phyloP scores from a whole-genome alignment of 257 asterid species.

The Penstemon eatonii region DNA sequence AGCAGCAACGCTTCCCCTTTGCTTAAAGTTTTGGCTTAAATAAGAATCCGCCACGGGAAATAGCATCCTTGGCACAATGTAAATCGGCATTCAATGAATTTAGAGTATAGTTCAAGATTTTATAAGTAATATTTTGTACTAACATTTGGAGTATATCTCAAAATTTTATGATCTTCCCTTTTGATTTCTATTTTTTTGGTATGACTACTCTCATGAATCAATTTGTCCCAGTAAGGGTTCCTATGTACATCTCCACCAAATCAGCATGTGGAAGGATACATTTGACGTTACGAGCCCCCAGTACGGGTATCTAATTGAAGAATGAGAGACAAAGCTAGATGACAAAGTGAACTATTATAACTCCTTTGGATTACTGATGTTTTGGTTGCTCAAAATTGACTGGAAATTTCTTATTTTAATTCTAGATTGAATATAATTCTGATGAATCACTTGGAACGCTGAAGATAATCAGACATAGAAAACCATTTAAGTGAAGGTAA shows the following conservation, averaged over 20 bases:
- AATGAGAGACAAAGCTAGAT: constrained; percentile 46
- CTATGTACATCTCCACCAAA: constrained; percentile 66
- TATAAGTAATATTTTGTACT: no score
- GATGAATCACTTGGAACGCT: no score
- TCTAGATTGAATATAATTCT: no score
- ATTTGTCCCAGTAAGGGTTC: constrained; percentile 64
- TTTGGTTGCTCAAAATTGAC: constrained; percentile 1
- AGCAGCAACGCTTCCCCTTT: constrained; percentile 45
- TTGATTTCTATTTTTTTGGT: constrained; percentile 32
- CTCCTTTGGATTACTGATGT: background rate
- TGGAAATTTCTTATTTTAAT: no score
- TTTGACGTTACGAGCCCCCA: constrained; percentile 54
- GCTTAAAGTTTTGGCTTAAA: constrained; percentile 66
- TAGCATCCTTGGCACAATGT: constrained; percentile 33
- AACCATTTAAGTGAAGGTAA: no score
- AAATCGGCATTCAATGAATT: no score
- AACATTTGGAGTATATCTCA: no score
- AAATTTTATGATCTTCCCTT: background rate
- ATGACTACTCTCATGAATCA: constrained; percentile 73
- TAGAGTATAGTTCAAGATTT: no score
- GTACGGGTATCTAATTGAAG: constrained; percentile 42
- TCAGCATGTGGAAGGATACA: constrained; percentile 85
- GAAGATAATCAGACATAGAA: no score
- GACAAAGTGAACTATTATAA: constrained; percentile 51
- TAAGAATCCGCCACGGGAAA: constrained; percentile 38